Base-by-base conservation (phyloP, 2,329 filamentous ascomycete genomes). In the Stagonosporopsis tanaceti region DNA sequence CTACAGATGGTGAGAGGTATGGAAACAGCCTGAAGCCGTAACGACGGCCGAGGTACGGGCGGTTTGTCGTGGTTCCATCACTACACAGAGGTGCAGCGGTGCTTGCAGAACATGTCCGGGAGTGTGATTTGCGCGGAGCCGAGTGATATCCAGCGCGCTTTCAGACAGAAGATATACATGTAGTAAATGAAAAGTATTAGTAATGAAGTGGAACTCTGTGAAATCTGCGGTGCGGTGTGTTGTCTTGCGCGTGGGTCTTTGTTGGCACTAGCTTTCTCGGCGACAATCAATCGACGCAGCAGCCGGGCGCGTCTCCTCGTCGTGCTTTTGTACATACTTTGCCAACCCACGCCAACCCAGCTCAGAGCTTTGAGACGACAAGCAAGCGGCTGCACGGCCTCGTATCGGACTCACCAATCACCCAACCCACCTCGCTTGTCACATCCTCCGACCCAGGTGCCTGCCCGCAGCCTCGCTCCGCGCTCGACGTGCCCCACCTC, bases 401-500 rank as follows among this genome's bases (percentile, higher is more conserved):
- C 59, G 60, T 64, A 60, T 41, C 53, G 27, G 37, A 46, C 47
- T 46, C 41, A 47, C 51, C 50, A 39, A 46, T 46, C 35, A 42
- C 60, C 53, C 41, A 54, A 39, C 61, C 56, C 46, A 25, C 37
- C 37, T 24, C 50, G 17, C 53, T 40, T 42, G 39, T 30, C 46
- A 35, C 41, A 30, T 34, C 50, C 22, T 24, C 25, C 37, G 42
- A 60, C 54, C 41, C 44, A 28, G 48, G 58, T 65, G 66, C 69
- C 70, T 66, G 66, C 70, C 71, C 69, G 69, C 67, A 66, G 61
- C 60, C 51, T 58, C 45, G 57, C 54, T 45, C 61, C 39, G 50
- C 60, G 62, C 57, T 60, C 57, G 60, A 58, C 61, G 60, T 75
- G 70, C 72, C 73, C 73, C 73, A 65, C 72, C 60, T 73, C 66